Percentiles rank a stretch among this genome's conserved stretches.
phyloP scores from a whole-genome alignment of 441 rosid species.

The California macrophylla region DNA sequence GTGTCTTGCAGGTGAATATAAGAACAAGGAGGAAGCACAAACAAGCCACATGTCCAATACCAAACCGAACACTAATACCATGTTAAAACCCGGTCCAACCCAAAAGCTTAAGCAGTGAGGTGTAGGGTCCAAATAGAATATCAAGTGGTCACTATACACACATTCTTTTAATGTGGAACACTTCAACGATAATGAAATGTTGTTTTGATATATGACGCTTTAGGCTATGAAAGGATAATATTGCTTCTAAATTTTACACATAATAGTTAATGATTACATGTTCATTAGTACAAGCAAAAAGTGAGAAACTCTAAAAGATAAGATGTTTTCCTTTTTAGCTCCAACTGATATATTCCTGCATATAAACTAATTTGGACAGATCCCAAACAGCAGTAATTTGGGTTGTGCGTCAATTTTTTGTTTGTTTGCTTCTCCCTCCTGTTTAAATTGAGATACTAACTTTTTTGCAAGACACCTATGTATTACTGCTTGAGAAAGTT shows the following conservation, averaged over 20 bases:
- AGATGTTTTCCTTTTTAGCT: not conserved
- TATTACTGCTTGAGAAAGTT: not conserved
- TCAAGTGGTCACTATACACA: too few relatives aligned
- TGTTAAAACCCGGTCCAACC: too few relatives aligned
- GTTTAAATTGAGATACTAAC: not conserved
- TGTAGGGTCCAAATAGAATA: too few relatives aligned
- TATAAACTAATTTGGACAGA: not conserved
- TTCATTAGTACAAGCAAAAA: not conserved
- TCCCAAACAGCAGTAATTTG: not conserved
- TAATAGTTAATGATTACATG: not conserved
- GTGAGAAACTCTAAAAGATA: not conserved
- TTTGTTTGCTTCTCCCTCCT: not conserved
- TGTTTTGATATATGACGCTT: not conserved
- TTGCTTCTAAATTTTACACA: not conserved
- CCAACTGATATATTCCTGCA: not conserved
- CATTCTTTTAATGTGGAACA: too few relatives aligned
- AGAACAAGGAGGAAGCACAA: too few relatives aligned
- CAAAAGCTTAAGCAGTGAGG: too few relatives aligned
- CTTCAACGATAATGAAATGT: not conserved
- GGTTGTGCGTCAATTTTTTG: not conserved
- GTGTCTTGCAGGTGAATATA: too few relatives aligned
- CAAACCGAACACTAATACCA: too few relatives aligned
- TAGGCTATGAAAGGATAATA: not conserved
- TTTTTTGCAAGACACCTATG: not conserved
- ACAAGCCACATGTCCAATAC: too few relatives aligned